Evolutionary conservation across 768 basidiomycete genomes (phyloP), one percentile per base, ranked within the genome.

Genomic region (Tephrocybe sp.): DNA sequence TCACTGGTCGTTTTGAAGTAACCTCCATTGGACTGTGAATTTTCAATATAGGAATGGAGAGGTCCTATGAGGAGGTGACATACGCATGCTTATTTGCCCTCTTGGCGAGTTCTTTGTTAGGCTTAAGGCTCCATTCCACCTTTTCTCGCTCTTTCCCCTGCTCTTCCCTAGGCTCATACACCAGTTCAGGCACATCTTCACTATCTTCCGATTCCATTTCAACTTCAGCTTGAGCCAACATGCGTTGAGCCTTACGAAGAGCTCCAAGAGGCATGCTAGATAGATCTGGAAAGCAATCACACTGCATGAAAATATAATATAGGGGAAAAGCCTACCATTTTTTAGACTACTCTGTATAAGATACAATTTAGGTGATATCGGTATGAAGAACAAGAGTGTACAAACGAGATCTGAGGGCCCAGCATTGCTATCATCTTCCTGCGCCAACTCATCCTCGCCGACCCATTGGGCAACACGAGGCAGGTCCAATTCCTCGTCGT

Each of bases 31-130:
- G 94, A 1, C 94, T 94, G 43, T 18, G 12, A 38, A 21, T 21
- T 29, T 52, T 23, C 19, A 45, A 12, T 41, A 12, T 37, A 45
- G 31, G 53, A 15, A 27, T 33, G 21, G 50, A 33, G 12, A 15
- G 47, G 43, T 24, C 27, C 22, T 10, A 47, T 24, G 19, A 33
- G 23, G 13, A 22, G 12, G 52, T 29, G 24, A 77, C 91, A 54
- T 68, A 94, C 94, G 94, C 91, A 68, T 95, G 86, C 61, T 97
- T 97, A 62, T 78, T 80, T 4, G 76, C 64, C 36, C 93, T 77
- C 66, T 86, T 87, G 11, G 73, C 62, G 3, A 81, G 71, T 49
- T 76, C 71, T 30, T 66, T 74, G 48, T 73, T 73, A 38, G 67
- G 64, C 52, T 70, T 72, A 44, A 67, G 57, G 56, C 64, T 69